Base-by-base conservation (phyloP, 306 rosid species). In the Cucurbita maxima region DNA sequence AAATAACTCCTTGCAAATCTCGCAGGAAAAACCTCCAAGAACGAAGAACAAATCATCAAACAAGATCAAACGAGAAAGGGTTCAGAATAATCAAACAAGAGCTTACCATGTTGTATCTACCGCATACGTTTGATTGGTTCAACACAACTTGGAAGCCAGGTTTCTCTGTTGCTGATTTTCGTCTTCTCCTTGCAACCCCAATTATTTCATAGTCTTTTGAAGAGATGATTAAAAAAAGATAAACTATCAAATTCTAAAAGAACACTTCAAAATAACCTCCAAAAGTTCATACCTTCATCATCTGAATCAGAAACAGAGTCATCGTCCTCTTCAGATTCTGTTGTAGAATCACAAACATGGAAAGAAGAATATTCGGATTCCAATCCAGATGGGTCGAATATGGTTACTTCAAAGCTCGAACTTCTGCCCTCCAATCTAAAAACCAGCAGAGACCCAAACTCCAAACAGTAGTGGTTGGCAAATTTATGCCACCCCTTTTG, bases 121-220 rank as follows among this genome's bases (percentile, higher is more conserved):
- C 57, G 18, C 40, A 11, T 1, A 60, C 50, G 12, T 60, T 36
- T 9, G 77, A 16, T 53, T 53, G 60, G 7, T 13, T 25, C 75
- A 78, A 73, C 25, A 73, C 77, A 43, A 62, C 36, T 38, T 25
- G 1, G 59, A 78, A 73, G 40, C 25, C 44, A 20, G 63, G 76
- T 22, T 50, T 52, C 45, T 22, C 40, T 4, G 56, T 70, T 38
- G 4, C 5, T 50, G 8, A 19, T 64, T 45, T 18, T 8, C 22
- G 41, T 12, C 0, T 11, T 37, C 36, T 57, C 12, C 30, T 30
- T 70, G 58, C 8, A 20, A 51, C 8, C 16, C 1, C 45, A 30
- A 9, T 55, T 10, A 9, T 55, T 10, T 18, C 72, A 10, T 66
- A 9, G 43, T 48, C 47, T 43, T 8, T 43, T 43, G 11, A 1